Evolutionary conservation across 129 eudicot species (phyloP), one percentile per base, ranked within the genome.

Genomic region (Flaveria robusta): DNA sequence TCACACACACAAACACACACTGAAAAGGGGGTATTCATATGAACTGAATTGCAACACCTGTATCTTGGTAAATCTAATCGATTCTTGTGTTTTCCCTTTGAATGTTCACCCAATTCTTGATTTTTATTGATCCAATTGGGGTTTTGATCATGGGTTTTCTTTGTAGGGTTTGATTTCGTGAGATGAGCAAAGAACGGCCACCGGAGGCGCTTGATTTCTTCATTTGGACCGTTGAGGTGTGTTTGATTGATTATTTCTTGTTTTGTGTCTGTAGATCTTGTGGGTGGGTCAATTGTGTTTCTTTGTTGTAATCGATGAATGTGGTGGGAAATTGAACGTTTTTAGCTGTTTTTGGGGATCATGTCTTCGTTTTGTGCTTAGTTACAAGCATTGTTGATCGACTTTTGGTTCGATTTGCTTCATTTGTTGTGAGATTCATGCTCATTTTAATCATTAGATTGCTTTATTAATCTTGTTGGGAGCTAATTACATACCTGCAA

Each of bases 191-290:
- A 66, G 87, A 84, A 62, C 78, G 84, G 79, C 86, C 91, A 51
- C 94, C 95, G 62, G 96, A 89, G 81, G 91, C 96, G 56, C 85
- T 89, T 67, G 96, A 89, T 87, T 89, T 89, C 89, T 89, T 89
- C 84, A 89, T 89, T 74, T 89, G 96, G 96, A 89, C 96, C 3
- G 89, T 89, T 43, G 96, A 87, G 96, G 96, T 89, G 59, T 5
- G 39, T 34, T 34, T 52, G n/a, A 12, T 52, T 27, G 2, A 3
- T 63, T 71, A 26, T n/a, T 16, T 16, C 2, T 18, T 10, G 50
- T 24, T 59, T 3, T 26, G 9, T 59, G 10, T 59, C 18, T 4
- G 12, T 51, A 26, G 60, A 51, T 71, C 60, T 26, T 71, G 29
- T 51, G 11, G 19, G 29, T 51, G 11, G 19, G 13, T 54, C 59